Conservation (phyloP, 306 rosid genomes). For the Albizia julibrissin region DNA sequence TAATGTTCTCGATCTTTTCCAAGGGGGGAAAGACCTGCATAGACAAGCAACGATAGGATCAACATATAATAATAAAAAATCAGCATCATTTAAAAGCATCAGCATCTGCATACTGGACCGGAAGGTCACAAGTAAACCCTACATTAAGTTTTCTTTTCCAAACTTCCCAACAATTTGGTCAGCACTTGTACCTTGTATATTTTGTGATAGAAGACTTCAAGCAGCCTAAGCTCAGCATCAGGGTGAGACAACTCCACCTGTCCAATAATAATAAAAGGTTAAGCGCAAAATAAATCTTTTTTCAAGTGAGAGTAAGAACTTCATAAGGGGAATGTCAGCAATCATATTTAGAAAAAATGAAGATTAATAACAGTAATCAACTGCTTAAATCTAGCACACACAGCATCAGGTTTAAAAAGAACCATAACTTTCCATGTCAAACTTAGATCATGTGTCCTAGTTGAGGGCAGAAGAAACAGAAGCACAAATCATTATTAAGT, state of each 20-base stretch:
- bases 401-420: not conserved
- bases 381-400: conserved; percentile 15
- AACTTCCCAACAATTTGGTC: not conserved
- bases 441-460: conserved; percentile 14
- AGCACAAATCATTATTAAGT: not conserved
- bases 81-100: not conserved
- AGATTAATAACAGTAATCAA: conserved; percentile 5
- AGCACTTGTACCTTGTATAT: conserved; percentile 71
- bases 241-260: conserved; percentile 86
- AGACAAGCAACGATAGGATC: conserved; percentile 21
- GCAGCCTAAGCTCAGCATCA: conserved; percentile 86
- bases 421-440: not conserved
- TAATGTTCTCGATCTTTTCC: conserved; percentile 86
- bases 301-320: not conserved
- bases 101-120: conserved; percentile 16
- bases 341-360: not conserved
- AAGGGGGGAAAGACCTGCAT: conserved; percentile 78
- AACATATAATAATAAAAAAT: not conserved
- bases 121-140: not conserved
- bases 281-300: conserved; percentile 4
- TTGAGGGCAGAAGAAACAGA: not conserved
- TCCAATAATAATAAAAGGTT: conserved; percentile 25
- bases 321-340: not conserved
- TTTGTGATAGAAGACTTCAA: conserved; percentile 91
- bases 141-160: not conserved